Evolutionary conservation across 257 asterid species (phyloP).

Genomic region (Solanum peruvianum): DNA sequence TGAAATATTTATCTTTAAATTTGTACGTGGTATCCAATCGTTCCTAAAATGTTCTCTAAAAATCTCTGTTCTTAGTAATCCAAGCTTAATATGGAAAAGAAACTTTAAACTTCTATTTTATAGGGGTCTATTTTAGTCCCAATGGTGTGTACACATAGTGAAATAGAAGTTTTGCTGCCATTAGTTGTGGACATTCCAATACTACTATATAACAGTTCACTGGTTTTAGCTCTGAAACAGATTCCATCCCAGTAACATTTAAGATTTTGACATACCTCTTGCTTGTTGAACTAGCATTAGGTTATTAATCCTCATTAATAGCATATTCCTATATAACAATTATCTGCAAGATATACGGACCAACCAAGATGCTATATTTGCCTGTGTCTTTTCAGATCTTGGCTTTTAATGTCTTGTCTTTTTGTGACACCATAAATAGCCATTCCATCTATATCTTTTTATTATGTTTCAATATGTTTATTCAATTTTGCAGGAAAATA

Average conservation of each 20-base stretch:
- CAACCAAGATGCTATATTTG: background rate
- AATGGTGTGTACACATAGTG: background rate
- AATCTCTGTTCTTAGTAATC: background rate
- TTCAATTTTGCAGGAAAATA: conserved; percentile 54
- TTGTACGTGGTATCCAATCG: background rate
- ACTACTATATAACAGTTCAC: background rate
- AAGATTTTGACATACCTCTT: background rate
- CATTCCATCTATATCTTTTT: background rate
- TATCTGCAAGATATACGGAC: background rate
- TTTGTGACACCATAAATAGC: background rate
- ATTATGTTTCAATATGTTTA: background rate
- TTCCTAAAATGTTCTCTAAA: background rate
- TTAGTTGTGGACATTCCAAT: background rate
- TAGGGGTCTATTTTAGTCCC: background rate
- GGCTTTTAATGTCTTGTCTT: background rate
- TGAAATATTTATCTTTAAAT: background rate
- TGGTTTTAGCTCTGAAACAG: background rate
- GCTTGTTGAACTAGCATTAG: background rate
- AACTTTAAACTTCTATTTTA: background rate
- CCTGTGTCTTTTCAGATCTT: background rate
- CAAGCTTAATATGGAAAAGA: background rate
- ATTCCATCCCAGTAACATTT: background rate
- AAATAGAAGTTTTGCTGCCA: background rate
- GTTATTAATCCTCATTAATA: background rate
- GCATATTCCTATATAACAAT: background rate